phyloP scores from a whole-genome alignment of 73 alveolate genomes.

The Urostyla sp. region DNA sequence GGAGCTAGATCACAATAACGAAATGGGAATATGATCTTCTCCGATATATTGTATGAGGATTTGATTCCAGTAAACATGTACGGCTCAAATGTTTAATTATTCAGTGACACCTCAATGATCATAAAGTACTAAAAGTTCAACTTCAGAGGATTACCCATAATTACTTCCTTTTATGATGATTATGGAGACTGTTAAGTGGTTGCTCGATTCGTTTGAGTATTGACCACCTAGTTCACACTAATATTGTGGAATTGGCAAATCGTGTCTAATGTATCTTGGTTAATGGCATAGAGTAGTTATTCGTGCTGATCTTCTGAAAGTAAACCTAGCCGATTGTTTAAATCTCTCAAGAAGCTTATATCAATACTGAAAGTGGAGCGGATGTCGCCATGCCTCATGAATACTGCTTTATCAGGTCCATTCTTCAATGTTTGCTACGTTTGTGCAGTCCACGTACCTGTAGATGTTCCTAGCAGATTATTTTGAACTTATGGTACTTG shows the following conservation, averaged over 20 bases:
- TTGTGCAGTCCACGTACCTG: slow-evolving; percentile 21
- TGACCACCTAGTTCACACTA: slow-evolving; percentile 19
- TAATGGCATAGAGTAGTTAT: slow-evolving; percentile 33
- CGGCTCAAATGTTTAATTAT: slow-evolving; percentile 20
- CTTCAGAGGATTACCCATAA: background rate
- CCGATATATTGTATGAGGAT: slow-evolving; percentile 25
- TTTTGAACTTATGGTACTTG: background rate
- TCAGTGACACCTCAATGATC: slow-evolving; percentile 41
- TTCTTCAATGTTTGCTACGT: background rate
- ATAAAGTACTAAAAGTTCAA: slow-evolving; percentile 35
- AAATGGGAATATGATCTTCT: slow-evolving; percentile 59
- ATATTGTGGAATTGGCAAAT: slow-evolving; percentile 52
- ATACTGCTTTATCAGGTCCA: slow-evolving; percentile 37
- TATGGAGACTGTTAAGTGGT: slow-evolving; percentile 4
- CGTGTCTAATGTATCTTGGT: slow-evolving; percentile 46
- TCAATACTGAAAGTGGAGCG: slow-evolving; percentile 18
- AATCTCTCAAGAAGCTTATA: slow-evolving; percentile 22
- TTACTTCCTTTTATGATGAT: background rate
- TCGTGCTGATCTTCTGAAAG: slow-evolving; percentile 26
- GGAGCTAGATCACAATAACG: slow-evolving; percentile 54
- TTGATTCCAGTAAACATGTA: slow-evolving; percentile 33
- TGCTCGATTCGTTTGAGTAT: background rate
- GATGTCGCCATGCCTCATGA: slow-evolving; percentile 59
- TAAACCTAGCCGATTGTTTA: slow-evolving; percentile 27
- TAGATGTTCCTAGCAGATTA: slow-evolving; percentile 28